These are phyloP conservation scores for Leucosporidium creatinivorum DNA, from an alignment of 768 basidiomycete species.

Conservation along the genomic window DNA sequence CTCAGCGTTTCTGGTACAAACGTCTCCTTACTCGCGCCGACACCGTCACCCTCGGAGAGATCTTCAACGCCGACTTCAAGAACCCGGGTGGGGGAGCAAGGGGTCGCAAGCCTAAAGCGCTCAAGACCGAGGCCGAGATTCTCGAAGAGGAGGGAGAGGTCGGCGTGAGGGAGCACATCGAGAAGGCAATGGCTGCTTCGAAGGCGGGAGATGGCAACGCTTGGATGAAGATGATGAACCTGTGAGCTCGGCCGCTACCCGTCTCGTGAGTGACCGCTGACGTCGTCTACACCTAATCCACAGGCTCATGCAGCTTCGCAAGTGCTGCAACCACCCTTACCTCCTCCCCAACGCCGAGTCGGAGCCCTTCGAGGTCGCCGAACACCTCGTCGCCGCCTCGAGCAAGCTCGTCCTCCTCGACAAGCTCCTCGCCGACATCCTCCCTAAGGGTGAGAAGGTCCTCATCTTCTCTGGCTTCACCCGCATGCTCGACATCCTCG, in stretches of 20 bases:
- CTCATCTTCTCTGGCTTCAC: conserved; percentile 57
- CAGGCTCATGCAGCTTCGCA: conserved; percentile 56
- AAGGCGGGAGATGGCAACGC: conserved; percentile 4
- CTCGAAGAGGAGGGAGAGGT: conserved; percentile 36
- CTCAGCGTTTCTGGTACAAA: conserved; percentile 59
- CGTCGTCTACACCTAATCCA: not conserved
- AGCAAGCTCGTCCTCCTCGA: conserved; percentile 55
- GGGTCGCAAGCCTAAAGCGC: not conserved
- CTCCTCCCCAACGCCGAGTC: conserved; percentile 51
- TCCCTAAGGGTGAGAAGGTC: conserved; percentile 57
- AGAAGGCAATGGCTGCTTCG: conserved; percentile 1
- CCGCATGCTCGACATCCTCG: conserved; percentile 62
- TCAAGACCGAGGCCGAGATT: not conserved
- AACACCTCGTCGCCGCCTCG: conserved; percentile 54
- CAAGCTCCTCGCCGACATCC: conserved; percentile 53
- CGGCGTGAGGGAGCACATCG: not conserved
- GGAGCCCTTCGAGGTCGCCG: conserved; percentile 50
- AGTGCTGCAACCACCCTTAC: conserved; percentile 64
- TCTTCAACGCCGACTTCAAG: conserved; percentile 45
- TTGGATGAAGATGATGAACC: conserved; percentile 57
- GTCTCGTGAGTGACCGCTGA: not conserved
- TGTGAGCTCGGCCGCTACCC: conserved; percentile 36
- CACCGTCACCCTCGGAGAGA: conserved; percentile 47
- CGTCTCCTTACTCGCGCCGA: conserved; percentile 53
- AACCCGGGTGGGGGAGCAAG: not conserved